phyloP scores from a whole-genome alignment of 345 rosid genomes.

The Aquilaria yunnanensis region DNA sequence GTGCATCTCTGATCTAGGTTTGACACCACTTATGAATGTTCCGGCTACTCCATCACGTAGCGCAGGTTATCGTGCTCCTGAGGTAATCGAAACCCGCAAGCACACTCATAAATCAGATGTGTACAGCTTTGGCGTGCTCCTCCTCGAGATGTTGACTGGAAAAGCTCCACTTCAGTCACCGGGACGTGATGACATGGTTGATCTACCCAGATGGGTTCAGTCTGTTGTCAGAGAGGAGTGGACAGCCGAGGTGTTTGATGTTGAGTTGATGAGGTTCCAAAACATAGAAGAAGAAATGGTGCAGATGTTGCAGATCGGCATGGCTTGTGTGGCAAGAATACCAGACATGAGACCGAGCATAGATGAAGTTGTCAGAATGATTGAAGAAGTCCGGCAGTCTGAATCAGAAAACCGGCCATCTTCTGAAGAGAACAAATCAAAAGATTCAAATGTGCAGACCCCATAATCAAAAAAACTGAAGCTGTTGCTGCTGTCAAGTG shows the following conservation, averaged over 20 bases:
- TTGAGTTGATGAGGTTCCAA: constrained; percentile 68
- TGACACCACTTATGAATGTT: constrained; percentile 55
- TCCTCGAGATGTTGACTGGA: constrained; percentile 82
- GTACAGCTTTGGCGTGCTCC: constrained; percentile 69
- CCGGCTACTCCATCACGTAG: constrained; percentile 51
- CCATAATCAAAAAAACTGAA: constrained; percentile 26
- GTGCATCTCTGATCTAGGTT: constrained; percentile 65
- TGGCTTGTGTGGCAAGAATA: constrained; percentile 63
- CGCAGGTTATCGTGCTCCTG: constrained; percentile 79
- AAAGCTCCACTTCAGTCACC: constrained; percentile 69
- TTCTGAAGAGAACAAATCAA: constrained; percentile 70
- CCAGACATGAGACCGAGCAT: constrained; percentile 66
- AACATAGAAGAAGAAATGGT: constrained; percentile 85
- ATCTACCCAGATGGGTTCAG: constrained; percentile 89
- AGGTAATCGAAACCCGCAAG: constrained; percentile 66
- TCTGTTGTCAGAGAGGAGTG: constrained; percentile 89
- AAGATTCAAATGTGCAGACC: constrained; percentile 70
- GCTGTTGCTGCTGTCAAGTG: constrained; percentile 1
- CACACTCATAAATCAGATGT: constrained; percentile 66
- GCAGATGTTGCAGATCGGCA: constrained; percentile 74
- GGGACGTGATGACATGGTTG: constrained; percentile 62
- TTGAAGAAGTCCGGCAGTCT: constrained; percentile 73
- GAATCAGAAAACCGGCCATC: constrained; percentile 81
- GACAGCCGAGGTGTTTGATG: constrained; percentile 89
- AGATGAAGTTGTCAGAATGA: constrained; percentile 74